Evolutionary conservation across 2,329 filamentous ascomycete genomes (phyloP).

Genomic region (Geoglossum cookeanum): DNA sequence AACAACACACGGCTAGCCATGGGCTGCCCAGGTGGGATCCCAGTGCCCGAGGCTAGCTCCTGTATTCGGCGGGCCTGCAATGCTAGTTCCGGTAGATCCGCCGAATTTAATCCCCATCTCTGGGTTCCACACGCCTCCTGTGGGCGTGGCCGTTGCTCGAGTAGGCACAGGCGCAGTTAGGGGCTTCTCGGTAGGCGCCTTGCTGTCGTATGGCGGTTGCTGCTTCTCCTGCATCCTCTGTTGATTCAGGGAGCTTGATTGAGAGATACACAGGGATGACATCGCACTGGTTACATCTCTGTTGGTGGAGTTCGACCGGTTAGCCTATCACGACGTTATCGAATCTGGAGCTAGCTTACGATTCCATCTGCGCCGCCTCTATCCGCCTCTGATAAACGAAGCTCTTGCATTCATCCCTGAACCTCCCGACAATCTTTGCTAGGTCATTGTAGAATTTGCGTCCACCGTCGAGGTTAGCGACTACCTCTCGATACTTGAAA

Average conservation of each 20-base stretch:
- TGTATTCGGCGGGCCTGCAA: conserved; percentile 3
- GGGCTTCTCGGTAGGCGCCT: conserved; percentile 29
- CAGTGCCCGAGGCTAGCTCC: conserved; percentile 27
- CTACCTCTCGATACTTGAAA: conserved; percentile 89
- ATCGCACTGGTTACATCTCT: conserved; percentile 41
- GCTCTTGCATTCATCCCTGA: conserved; percentile 58
- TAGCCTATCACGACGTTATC: not conserved
- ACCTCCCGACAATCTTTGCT: conserved; percentile 66
- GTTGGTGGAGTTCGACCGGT: not conserved
- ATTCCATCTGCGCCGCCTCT: conserved; percentile 62
- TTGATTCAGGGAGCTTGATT: conserved; percentile 13
- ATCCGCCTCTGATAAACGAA: conserved; percentile 67
- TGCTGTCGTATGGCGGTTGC: conserved; percentile 37
- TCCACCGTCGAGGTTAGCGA: conserved; percentile 76
- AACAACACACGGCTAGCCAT: conserved; percentile 20
- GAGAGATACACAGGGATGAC: conserved; percentile 34
- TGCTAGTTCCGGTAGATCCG: conserved; percentile 18
- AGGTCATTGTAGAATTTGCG: conserved; percentile 96
- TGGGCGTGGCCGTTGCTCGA: conserved; percentile 21
- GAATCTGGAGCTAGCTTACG: conserved; percentile 28
- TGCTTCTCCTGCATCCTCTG: conserved; percentile 25
- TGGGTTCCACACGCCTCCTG: conserved; percentile 53
- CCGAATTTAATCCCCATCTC: conserved; percentile 67
- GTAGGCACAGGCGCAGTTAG: conserved; percentile 35
- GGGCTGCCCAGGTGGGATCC: conserved; percentile 39